Conservation (phyloP, 805 yeast genomes). For the Zygoascus biomembranicola region DNA sequence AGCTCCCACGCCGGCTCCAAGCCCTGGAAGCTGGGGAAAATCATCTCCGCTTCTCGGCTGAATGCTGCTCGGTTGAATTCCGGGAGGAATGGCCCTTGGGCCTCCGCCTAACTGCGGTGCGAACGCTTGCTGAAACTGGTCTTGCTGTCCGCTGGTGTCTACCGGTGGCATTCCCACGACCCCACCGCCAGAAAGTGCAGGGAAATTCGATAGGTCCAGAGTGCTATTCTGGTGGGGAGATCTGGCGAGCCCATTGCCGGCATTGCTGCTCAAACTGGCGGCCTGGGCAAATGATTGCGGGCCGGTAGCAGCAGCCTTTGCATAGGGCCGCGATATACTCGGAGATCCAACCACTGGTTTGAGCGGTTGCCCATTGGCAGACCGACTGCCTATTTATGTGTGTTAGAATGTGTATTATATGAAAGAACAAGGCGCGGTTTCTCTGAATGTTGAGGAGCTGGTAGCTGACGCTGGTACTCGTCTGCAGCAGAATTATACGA, state of each 20-base stretch:
- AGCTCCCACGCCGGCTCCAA: background rate
- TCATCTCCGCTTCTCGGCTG: background rate
- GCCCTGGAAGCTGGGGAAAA: background rate
- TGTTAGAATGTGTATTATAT: too few species aligned
- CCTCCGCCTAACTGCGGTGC: background rate
- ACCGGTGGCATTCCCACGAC: background rate
- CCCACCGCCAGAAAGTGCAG: conserved; percentile 12
- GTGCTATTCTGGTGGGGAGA: conserved; percentile 9
- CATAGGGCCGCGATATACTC: conserved; percentile 1
- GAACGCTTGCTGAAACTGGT: background rate
- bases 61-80: background rate
- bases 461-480: too few species aligned
- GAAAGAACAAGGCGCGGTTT: too few species aligned
- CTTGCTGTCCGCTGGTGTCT: background rate
- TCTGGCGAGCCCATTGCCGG: background rate
- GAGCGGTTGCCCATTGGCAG: background rate
- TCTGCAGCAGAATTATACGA: too few species aligned
- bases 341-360: background rate
- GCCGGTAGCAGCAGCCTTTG: background rate
- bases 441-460: too few species aligned
- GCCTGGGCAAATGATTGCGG: conserved; percentile 9
- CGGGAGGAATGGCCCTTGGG: background rate
- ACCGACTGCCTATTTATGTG: background rate
- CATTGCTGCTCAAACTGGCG: background rate
- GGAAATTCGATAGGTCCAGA: conserved; percentile 20